Evolutionary conservation across 78 protist species (phyloP).

Genomic region (Neovahlkampfia damariscottae): DNA sequence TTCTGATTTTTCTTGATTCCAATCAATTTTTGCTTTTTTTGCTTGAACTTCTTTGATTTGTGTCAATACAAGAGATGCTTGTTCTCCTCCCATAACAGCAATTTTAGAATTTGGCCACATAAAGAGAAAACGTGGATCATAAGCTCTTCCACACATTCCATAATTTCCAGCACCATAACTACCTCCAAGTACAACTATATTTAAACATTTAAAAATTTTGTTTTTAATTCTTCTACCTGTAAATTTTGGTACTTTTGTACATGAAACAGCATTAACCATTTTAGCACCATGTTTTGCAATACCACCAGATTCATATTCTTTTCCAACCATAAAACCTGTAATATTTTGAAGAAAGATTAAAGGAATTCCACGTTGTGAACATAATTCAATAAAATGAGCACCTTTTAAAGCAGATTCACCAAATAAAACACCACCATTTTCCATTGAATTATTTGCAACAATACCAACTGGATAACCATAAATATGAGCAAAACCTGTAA

Average conservation of each 20-base stretch:
- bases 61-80: conserved; percentile 66
- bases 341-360: conserved; percentile 90
- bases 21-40: not conserved
- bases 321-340: conserved; percentile 96
- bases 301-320: conserved; percentile 64
- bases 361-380: conserved; percentile 83
- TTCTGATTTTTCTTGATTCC: conserved; percentile 35
- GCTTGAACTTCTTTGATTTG: conserved; percentile 26
- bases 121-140: conserved; percentile 76
- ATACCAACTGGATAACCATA: conserved; percentile 90
- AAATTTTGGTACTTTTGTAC: conserved; percentile 88
- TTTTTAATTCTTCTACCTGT: no score
- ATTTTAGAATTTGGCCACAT: conserved; percentile 94
- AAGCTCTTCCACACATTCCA: conserved; percentile 88
- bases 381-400: conserved; percentile 89
- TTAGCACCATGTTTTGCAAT: conserved; percentile 95
- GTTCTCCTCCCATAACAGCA: conserved; percentile 95
- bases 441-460: conserved; percentile 92
- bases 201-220: no score
- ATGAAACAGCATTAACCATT: conserved; percentile 90
- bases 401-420: conserved; percentile 58
- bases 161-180: conserved; percentile 95
- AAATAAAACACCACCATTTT: conserved; percentile 81
- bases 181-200: conserved; percentile 90
- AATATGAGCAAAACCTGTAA: conserved; percentile 76